Evolutionary conservation across 805 yeast species (phyloP).

Genomic region (Lipomyces spencermartinsiae): DNA sequence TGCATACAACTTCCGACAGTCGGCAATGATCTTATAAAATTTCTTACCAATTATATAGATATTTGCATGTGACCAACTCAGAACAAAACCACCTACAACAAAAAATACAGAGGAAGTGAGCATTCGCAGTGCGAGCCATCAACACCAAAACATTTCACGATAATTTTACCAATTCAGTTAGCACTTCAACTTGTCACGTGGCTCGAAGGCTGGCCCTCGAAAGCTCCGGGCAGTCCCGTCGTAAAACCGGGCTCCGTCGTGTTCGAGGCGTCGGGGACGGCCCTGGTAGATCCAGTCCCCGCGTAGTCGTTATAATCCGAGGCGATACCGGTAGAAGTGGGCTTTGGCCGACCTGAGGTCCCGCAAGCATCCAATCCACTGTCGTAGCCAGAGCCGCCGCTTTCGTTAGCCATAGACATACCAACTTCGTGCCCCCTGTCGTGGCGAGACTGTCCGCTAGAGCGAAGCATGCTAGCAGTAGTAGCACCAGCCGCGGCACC

Average conservation of each 20-base stretch:
- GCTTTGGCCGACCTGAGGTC: slow-evolving; percentile 9
- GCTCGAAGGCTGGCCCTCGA: too few species aligned
- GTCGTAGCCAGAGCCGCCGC: not conserved
- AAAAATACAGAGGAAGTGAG: too few species aligned
- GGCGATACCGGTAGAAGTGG: not conserved
- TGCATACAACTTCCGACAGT: too few species aligned
- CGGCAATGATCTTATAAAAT: too few species aligned
- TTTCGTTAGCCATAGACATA: not conserved
- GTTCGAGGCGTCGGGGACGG: not conserved
- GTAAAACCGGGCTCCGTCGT: not conserved
- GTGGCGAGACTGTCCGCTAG: not conserved
- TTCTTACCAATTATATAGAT: not conserved
- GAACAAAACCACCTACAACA: not conserved
- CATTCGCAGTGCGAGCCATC: not conserved
- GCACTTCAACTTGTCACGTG: not conserved
- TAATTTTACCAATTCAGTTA: not conserved
- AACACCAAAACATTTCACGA: not conserved
- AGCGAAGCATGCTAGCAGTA: not conserved
- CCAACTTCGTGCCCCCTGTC: not conserved
- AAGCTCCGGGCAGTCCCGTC: too few species aligned
- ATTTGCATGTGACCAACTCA: not conserved
- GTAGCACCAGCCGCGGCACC: not conserved
- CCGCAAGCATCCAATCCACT: not conserved
- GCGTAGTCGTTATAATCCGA: not conserved
- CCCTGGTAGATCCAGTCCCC: not conserved